Base-by-base conservation (phyloP, 768 basidiomycete genomes). In the Candolleomyces aberdarensis region DNA sequence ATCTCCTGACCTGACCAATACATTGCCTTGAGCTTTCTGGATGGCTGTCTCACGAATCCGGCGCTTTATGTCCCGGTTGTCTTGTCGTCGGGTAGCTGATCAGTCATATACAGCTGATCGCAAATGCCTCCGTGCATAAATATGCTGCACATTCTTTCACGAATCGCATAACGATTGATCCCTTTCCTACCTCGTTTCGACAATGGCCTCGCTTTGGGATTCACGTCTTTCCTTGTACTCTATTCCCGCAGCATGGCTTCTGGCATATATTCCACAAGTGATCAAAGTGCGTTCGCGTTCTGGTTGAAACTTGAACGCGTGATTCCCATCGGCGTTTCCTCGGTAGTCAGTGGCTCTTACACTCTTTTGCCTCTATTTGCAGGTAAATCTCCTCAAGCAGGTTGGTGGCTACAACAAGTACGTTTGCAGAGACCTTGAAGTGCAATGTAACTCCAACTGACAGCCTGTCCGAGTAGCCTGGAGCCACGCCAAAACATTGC, bases 141-240 rank as follows among this genome's bases (percentile, higher is more conserved):
- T 36, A 36, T 36, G 11, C 36, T 26, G 26, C 26, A 26, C 26
- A 26, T 26, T 1, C 26, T 26, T 26, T 26, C 26, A 26, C 1
- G 3, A 26, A 26, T 26, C 26, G 11, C 49, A 20, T 29, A 20
- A 50, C 49, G 9, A 52, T 52, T 10, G 31, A 26, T 29, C 19
- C 13, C 29, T 26, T 15, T 31, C 43, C 40, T 5, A 7, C 29
- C n/a, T 26, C 55, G 41, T 26, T 17, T 36, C 19, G 19, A 56
- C 36, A 14, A 56, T 56, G 43, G 14, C 55, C n/a, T 31, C n/a
- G 61, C 20, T 47, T 26, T 60, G 68, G 19, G 58, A 63, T 40
- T 62, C 52, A 41, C 64, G 71, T 31, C 64, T 72, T 17, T 72
- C 71, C 0, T 61, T 74, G 6, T 74, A 72, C 62, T 70, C 71